Percentiles rank a stretch among this genome's conserved stretches.
Conservation (phyloP, 768 basidiomycete species). For the Boletus rufocinnamomeus region DNA sequence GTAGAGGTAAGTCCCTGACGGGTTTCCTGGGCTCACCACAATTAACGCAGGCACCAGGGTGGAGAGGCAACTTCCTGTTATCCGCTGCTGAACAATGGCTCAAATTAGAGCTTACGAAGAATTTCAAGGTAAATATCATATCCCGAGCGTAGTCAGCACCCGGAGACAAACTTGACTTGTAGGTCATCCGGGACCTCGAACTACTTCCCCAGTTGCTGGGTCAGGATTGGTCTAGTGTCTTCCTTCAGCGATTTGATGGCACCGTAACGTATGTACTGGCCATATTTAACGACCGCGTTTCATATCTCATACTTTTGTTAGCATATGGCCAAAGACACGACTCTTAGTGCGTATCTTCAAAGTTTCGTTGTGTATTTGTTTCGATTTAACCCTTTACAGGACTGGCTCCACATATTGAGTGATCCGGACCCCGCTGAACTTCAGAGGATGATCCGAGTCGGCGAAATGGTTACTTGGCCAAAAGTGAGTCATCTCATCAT, state of each 20-base stretch:
- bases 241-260: slow-evolving; percentile 91
- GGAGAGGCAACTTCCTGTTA: slow-evolving; percentile 92
- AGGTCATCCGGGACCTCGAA: slow-evolving; percentile 94
- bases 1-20: slow-evolving; percentile 59
- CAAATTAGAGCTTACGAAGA: slow-evolving; percentile 94
- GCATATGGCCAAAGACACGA: slow-evolving; percentile 85
- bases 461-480: slow-evolving; percentile 94
- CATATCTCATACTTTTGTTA: slow-evolving; percentile 37
- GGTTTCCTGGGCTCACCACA: not conserved
- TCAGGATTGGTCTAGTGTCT: slow-evolving; percentile 96
- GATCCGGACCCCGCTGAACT: slow-evolving; percentile 84
- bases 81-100: slow-evolving; percentile 94
- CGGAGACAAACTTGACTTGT: slow-evolving; percentile 3
- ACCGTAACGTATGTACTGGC: slow-evolving; percentile 70
- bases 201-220: slow-evolving; percentile 91
- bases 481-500: slow-evolving; percentile 54
- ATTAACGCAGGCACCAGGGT: slow-evolving; percentile 50
- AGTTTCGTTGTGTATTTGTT: not conserved
- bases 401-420: slow-evolving; percentile 81
- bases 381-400: slow-evolving; percentile 42
- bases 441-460: slow-evolving; percentile 83
- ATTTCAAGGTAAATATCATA: slow-evolving; percentile 66
- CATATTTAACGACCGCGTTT: slow-evolving; percentile 8
- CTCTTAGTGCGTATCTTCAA: slow-evolving; percentile 51
- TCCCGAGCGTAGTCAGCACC: not conserved